Percentiles rank a stretch among this genome's conserved stretches.
Evolutionary conservation across 2,329 filamentous ascomycete species (phyloP).

Genomic region (Aspergillus sp.): DNA sequence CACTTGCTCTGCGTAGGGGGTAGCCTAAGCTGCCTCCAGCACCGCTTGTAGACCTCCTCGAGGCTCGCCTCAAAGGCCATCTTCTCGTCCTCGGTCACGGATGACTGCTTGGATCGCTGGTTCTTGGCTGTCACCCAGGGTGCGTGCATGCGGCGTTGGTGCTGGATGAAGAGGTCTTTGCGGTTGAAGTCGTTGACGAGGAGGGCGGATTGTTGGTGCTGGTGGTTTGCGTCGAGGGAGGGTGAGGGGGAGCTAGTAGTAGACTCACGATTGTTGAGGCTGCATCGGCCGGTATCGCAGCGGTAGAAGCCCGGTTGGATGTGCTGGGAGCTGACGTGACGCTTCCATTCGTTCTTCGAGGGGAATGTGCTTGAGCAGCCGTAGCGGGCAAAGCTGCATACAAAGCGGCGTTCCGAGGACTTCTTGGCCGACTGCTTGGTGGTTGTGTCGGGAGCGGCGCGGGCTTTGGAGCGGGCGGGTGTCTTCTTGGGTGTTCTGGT

Average conservation of each 20-base stretch:
- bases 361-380: slow-evolving; percentile 74
- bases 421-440: slow-evolving; percentile 16
- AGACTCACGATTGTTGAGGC: slow-evolving; percentile 25
- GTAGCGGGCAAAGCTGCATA: slow-evolving; percentile 78
- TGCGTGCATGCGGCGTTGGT: slow-evolving; percentile 83
- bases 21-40: slow-evolving; percentile 63
- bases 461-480: slow-evolving; percentile 12
- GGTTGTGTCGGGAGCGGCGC: slow-evolving; percentile 14
- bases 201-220: slow-evolving; percentile 14
- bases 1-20: slow-evolving; percentile 67
- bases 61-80: slow-evolving; percentile 57
- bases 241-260: neutral
- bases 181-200: slow-evolving; percentile 77
- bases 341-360: slow-evolving; percentile 94
- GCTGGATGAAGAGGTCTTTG: slow-evolving; percentile 89
- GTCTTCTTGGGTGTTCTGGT: slow-evolving; percentile 2
- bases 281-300: slow-evolving; percentile 69
- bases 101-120: slow-evolving; percentile 9
- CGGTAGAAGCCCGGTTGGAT: slow-evolving; percentile 74
- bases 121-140: slow-evolving; percentile 58
- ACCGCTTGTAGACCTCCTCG: slow-evolving; percentile 60
- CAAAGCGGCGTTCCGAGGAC: slow-evolving; percentile 52
- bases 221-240: slow-evolving; percentile 18
- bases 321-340: slow-evolving; percentile 82
- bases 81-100: slow-evolving; percentile 36